phyloP scores from a whole-genome alignment of 208 protist genomes.

The Porcisia hertigi region DNA sequence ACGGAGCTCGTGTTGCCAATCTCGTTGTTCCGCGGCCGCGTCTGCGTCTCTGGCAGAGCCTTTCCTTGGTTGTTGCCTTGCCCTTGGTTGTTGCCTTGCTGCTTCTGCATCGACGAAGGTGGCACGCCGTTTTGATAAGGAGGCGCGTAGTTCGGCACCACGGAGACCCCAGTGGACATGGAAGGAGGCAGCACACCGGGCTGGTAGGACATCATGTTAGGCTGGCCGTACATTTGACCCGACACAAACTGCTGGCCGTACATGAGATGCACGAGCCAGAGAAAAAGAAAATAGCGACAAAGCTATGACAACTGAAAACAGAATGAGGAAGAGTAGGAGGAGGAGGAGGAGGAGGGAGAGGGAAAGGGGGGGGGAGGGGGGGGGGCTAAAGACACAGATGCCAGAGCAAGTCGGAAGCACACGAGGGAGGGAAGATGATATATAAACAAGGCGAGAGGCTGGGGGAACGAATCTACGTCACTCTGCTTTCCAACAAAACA shows the following conservation, averaged over 20 bases:
- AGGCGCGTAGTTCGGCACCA: constrained; percentile 55
- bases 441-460: not conserved
- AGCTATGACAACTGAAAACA: not conserved
- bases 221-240: constrained; percentile 67
- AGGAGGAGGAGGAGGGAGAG: not conserved
- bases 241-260: constrained; percentile 76
- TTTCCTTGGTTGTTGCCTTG: constrained; percentile 16
- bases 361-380: not conserved
- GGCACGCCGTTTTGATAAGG: constrained; percentile 35
- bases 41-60: constrained; percentile 24
- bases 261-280: constrained; percentile 34
- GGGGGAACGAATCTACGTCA: not conserved
- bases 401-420: not conserved
- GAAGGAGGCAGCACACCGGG: constrained; percentile 33
- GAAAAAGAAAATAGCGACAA: not conserved
- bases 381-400: not conserved
- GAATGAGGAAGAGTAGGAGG: too few species aligned
- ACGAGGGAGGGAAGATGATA: not conserved
- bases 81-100: constrained; percentile 21
- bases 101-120: constrained; percentile 19
- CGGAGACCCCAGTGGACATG: constrained; percentile 35
- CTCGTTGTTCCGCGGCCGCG: constrained; percentile 77
- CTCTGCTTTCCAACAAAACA: constrained; percentile 11
- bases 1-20: constrained; percentile 85
- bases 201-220: constrained; percentile 75